Conservation (phyloP, 805 yeast species). For the Wickerhamiella spandovensis region DNA sequence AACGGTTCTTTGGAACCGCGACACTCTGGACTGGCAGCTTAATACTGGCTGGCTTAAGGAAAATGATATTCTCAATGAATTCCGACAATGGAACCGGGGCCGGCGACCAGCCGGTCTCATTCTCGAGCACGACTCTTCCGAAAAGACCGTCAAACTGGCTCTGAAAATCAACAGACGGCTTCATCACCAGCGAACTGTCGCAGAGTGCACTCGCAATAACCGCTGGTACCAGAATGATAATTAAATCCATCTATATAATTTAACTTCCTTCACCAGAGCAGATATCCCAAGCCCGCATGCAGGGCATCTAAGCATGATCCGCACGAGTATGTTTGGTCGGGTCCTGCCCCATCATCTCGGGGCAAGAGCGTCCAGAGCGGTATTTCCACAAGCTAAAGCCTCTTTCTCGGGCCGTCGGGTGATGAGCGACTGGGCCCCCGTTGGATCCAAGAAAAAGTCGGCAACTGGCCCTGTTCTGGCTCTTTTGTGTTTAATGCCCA, state of each 20-base stretch:
- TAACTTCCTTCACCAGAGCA: too few relatives aligned
- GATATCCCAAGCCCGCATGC: too few relatives aligned
- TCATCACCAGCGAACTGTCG: conserved; percentile 12
- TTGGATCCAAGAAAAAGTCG: neutral
- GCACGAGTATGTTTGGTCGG: neutral
- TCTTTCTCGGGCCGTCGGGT: neutral
- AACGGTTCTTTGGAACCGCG: conserved; percentile 82
- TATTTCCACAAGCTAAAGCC: neutral
- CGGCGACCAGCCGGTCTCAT: conserved; percentile 41
- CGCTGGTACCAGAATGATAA: neutral
- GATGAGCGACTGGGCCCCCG: neutral
- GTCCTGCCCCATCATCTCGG: neutral
- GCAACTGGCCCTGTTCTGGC: conserved; percentile 21
- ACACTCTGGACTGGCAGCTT: conserved; percentile 83
- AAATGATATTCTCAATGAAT: conserved; percentile 41
- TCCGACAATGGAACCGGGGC: conserved; percentile 35
- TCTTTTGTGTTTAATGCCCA: conserved; percentile 59
- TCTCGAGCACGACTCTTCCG: conserved; percentile 73
- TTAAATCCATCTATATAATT: neutral
- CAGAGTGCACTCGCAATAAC: conserved; percentile 6
- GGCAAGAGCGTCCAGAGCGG: neutral
- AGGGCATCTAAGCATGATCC: neutral
- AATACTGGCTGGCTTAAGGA: conserved; percentile 39
- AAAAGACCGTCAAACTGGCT: conserved; percentile 53
- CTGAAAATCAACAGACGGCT: conserved; percentile 2